phyloP scores from a whole-genome alignment of 2,329 filamentous ascomycete genomes.

The Cordyceps javanica region DNA sequence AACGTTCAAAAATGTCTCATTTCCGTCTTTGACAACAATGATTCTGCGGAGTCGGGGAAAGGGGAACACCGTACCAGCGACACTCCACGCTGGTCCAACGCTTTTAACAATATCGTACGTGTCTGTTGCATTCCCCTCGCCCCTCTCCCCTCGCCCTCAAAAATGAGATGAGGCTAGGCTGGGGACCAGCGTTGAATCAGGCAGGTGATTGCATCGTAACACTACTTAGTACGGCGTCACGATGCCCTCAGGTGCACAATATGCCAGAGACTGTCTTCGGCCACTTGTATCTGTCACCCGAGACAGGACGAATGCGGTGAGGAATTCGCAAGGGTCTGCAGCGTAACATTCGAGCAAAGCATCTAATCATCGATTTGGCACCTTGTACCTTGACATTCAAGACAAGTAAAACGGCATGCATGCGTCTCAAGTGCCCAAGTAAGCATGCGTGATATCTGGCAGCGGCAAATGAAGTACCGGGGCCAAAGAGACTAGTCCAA shows the following conservation, averaged over 20 bases:
- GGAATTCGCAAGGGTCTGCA: background rate
- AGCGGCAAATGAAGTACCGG: background rate
- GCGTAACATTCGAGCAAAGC: background rate
- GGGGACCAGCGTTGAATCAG: background rate
- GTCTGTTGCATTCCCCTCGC: too few relatives aligned
- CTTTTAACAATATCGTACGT: too few relatives aligned
- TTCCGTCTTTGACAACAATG: background rate
- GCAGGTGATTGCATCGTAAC: background rate
- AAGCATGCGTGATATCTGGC: background rate
- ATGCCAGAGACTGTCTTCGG: background rate
- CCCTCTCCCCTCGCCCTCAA: too few relatives aligned
- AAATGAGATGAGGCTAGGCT: background rate
- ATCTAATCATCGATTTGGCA: background rate
- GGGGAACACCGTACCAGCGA: background rate
- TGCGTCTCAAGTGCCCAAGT: background rate
- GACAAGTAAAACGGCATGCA: background rate
- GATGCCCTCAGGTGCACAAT: background rate
- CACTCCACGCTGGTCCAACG: background rate
- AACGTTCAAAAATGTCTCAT: background rate
- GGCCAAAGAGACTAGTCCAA: background rate
- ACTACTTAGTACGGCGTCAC: background rate
- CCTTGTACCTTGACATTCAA: background rate
- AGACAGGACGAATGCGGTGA: constrained; percentile 7
- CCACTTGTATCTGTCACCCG: background rate
- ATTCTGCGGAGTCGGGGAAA: background rate